These are phyloP conservation scores for Spathaspora arborariae DNA, from an alignment of 805 yeast species.

Conservation along the genomic window DNA sequence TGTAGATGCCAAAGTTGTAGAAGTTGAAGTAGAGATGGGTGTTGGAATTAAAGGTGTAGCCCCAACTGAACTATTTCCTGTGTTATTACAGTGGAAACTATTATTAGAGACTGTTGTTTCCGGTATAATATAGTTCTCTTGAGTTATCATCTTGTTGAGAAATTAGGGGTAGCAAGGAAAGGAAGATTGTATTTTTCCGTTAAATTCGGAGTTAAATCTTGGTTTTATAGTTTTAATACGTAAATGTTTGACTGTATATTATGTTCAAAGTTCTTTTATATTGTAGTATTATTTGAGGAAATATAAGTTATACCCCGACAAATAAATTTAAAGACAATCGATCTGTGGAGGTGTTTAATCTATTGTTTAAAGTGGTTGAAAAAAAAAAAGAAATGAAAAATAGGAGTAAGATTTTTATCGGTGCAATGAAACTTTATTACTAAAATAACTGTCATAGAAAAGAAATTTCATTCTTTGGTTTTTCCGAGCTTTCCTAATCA, in stretches of 20 bases:
- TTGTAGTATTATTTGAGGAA: neutral
- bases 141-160: neutral
- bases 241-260: neutral
- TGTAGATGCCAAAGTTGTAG: constrained; percentile 1
- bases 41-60: neutral
- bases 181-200: neutral
- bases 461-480: neutral
- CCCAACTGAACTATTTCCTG: neutral
- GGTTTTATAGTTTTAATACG: neutral
- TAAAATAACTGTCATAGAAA: neutral
- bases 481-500: neutral
- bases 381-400: constrained; percentile 1
- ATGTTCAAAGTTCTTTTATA: neutral
- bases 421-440: neutral
- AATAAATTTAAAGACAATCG: neutral
- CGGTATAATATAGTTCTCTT: neutral
- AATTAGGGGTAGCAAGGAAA: neutral
- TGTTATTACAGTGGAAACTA: neutral
- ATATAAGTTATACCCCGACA: neutral
- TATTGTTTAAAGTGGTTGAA: neutral
- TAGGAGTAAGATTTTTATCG: constrained; percentile 1
- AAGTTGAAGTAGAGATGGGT: neutral
- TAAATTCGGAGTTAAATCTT: neutral
- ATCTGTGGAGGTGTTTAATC: neutral
- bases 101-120: neutral